These are phyloP conservation scores for Danielia oregonensis DNA, from an alignment of 805 yeast species.

Conservation along the genomic window DNA sequence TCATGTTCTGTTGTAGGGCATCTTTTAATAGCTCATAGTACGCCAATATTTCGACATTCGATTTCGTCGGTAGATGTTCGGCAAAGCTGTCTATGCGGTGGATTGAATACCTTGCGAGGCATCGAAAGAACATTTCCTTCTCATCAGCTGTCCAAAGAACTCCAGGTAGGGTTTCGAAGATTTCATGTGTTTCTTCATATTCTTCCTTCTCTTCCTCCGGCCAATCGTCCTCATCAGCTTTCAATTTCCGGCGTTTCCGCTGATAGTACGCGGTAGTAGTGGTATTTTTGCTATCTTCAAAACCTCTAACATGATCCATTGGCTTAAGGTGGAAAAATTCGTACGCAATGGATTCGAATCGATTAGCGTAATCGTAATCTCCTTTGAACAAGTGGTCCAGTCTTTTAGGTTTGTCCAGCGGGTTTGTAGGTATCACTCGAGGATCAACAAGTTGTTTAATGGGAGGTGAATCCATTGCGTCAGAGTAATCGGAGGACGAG, in stretches of 20 bases:
- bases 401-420: no score
- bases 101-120: constrained; percentile 48
- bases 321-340: constrained; percentile 8
- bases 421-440: no score
- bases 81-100: constrained; percentile 41
- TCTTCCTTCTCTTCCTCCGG: neutral
- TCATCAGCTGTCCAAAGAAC: constrained; percentile 45
- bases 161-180: constrained; percentile 21
- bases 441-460: no score
- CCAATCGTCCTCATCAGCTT: neutral
- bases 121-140: constrained; percentile 49
- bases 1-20: constrained; percentile 24
- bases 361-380: constrained; percentile 2
- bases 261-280: constrained; percentile 6
- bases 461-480: no score
- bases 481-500: no score
- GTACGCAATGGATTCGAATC: constrained; percentile 9
- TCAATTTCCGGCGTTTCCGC: constrained; percentile 1
- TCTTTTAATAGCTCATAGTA: constrained; percentile 40
- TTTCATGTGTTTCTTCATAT: neutral
- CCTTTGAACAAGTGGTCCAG: neutral
- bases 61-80: constrained; percentile 37
- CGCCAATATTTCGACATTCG: constrained; percentile 39
- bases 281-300: constrained; percentile 12
- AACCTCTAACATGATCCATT: neutral